Percentiles rank a stretch among this genome's conserved stretches.
phyloP scores from a whole-genome alignment of 768 basidiomycete species.

The Cystofilobasidium macerans region DNA sequence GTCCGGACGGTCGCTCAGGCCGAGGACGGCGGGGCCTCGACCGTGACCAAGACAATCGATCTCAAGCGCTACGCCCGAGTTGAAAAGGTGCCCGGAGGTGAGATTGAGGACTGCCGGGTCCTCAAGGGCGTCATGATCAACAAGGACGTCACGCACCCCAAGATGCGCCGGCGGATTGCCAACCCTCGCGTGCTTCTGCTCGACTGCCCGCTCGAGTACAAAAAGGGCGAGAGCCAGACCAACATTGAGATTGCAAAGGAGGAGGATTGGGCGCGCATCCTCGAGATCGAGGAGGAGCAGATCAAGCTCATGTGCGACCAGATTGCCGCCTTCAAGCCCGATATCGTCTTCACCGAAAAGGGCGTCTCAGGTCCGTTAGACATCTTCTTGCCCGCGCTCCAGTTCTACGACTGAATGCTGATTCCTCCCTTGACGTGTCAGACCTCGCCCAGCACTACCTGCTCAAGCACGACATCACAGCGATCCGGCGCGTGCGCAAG shows the following conservation, averaged over 20 bases:
- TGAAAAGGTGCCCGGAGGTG: constrained; percentile 94
- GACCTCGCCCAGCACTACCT: constrained; percentile 90
- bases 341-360: constrained; percentile 93
- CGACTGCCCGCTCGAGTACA: constrained; percentile 95
- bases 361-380: constrained; percentile 74
- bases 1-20: constrained; percentile 66
- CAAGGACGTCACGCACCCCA: constrained; percentile 97
- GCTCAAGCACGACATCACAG: constrained; percentile 75
- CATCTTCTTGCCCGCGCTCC: neutral
- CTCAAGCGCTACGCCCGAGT: constrained; percentile 97
- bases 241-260: constrained; percentile 97
- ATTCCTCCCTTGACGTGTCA: constrained; percentile 32
- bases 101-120: constrained; percentile 84
- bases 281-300: constrained; percentile 95
- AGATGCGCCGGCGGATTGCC: constrained; percentile 82
- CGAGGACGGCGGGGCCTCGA: constrained; percentile 46
- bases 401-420: neutral
- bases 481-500: constrained; percentile 92
- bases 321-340: constrained; percentile 86
- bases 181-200: constrained; percentile 80
- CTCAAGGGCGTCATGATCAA: constrained; percentile 89
- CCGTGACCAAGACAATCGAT: constrained; percentile 67
- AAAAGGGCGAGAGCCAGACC: constrained; percentile 96
- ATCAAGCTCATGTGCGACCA: constrained; percentile 73
- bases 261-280: constrained; percentile 79